Conservation (phyloP, 1,139 yeast genomes). For the Debaryomyces sp. region DNA sequence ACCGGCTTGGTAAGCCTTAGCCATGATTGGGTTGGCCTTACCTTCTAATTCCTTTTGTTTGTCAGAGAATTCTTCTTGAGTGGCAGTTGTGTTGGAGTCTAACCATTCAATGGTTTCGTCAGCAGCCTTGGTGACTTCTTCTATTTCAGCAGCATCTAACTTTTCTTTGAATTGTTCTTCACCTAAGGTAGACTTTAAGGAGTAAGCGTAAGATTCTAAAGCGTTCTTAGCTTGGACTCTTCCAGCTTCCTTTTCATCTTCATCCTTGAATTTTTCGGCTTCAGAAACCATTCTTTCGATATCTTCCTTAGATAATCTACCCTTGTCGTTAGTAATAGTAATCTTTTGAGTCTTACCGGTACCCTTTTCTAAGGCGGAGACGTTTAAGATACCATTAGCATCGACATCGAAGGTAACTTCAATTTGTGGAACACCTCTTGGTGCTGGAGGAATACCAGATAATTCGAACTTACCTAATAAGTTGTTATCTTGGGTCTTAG, state of each 20-base stretch:
- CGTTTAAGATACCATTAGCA: conserved; percentile 95
- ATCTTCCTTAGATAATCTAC: conserved; percentile 55
- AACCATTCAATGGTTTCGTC: conserved; percentile 87
- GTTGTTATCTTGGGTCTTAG: conserved; percentile 94
- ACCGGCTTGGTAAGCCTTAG: conserved; percentile 84
- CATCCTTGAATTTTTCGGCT: conserved; percentile 54
- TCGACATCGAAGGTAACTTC: conserved; percentile 95
- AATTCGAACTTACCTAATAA: conserved; percentile 94
- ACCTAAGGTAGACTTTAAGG: conserved; percentile 78
- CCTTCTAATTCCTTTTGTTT: conserved; percentile 94
- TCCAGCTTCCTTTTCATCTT: conserved; percentile 50
- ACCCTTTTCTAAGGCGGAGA: conserved; percentile 92
- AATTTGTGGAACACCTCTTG: conserved; percentile 97
- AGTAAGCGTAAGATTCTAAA: conserved; percentile 89
- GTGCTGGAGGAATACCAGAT: conserved; percentile 96
- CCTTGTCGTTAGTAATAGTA: conserved; percentile 54
- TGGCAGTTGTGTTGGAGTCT: conserved; percentile 84
- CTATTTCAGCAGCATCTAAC: conserved; percentile 79
- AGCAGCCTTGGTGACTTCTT: conserved; percentile 79
- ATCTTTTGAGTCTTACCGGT: conserved; percentile 70
- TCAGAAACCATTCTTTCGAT: conserved; percentile 54
- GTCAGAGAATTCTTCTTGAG: conserved; percentile 85
- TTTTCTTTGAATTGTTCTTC: conserved; percentile 84
- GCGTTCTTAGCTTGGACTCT: conserved; percentile 74
- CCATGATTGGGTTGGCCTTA: conserved; percentile 91